Base-by-base conservation (phyloP, 2,329 filamentous ascomycete species). In the Colletotrichum sp. region DNA sequence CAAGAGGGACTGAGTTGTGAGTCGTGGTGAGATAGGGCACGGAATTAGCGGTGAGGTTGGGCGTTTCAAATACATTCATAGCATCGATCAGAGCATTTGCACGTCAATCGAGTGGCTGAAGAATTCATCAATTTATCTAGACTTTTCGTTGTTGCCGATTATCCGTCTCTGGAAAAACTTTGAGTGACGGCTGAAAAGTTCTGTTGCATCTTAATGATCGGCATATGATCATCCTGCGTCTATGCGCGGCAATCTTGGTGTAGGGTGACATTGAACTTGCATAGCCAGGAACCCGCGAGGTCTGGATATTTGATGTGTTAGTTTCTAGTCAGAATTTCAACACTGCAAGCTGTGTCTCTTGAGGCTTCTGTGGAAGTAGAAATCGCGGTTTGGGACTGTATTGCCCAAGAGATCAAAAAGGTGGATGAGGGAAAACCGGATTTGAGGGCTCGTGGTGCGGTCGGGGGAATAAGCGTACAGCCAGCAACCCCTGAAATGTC, bases 1-100 rank as follows among this genome's bases (percentile, higher is more conserved):
- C 72, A 71, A 3, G 72, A 74, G n/a, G 67, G 60, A 5, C 28
- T 74, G n/a, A 71, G 72, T 16, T 74, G 72, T 15, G 67, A 71
- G 7, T 74, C 72, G 16, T 74, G 72, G 72, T 74, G 18, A 48
- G 55, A 64, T 3, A 21, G 18, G 16, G 18, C 26, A 12, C n/a
- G 26, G 28, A 30, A n/a, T 28, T 26, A 61, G 59, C n/a, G 43
- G 43, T 21, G 43, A 52, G 0, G 43, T 21, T 52, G 43, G 43
- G 43, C n/a, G 43, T 52, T 52, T 52, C 43, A 52, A 52, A 1
- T 52, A 52, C 43, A 52, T 52, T 52, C 43, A 52, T 21, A 52
- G 43, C 43, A 52, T 52, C 43, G 39, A 52, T 52, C 43, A 52
- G n/a, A 52, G 43, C 43, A 52, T 52, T 52, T 13, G 43, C 43